Evolutionary conservation across 2,329 filamentous ascomycete species (phyloP).

Genomic region (Raffaelea albimanens): DNA sequence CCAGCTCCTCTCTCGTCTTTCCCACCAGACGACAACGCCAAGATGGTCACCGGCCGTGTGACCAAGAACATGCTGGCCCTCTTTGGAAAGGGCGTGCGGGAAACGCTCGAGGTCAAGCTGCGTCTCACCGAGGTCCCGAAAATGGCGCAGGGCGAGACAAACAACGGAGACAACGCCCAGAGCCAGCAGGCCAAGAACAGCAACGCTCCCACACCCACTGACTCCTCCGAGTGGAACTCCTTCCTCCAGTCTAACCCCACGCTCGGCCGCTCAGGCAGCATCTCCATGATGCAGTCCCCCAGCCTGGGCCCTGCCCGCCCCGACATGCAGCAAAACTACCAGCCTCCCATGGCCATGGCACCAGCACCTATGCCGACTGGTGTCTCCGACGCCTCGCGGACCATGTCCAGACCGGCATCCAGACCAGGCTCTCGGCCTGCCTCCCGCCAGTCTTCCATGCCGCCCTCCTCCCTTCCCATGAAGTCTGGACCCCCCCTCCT

Average conservation of each 20-base stretch:
- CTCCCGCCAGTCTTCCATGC: conserved; percentile 10
- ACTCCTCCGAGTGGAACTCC: conserved; percentile 68
- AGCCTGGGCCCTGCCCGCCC: conserved; percentile 18
- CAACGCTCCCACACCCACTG: conserved; percentile 39
- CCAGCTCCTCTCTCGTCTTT: conserved; percentile 17
- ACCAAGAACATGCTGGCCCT: conserved; percentile 77
- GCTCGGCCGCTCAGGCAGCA: conserved; percentile 29
- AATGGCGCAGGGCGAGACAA: conserved; percentile 25
- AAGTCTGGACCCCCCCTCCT: background rate
- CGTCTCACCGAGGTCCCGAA: conserved; percentile 72
- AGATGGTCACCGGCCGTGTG: conserved; percentile 78
- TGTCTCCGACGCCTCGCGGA: background rate
- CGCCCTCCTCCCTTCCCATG: conserved; percentile 1
- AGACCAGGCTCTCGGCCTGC: conserved; percentile 9
- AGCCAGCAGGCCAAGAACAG: conserved; percentile 7
- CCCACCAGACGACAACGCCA: conserved; percentile 35
- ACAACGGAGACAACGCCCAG: conserved; percentile 12
- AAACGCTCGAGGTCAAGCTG: conserved; percentile 88
- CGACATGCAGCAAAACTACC: conserved; percentile 8
- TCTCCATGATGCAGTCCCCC: conserved; percentile 24
- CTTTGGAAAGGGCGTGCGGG: conserved; percentile 72
- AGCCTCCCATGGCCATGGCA: background rate
- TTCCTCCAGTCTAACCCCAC: conserved; percentile 64
- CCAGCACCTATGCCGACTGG: background rate
- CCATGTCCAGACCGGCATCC: conserved; percentile 5